A percentile compares a stretch with the other conserved stretches of the same genome.
Evolutionary conservation across 306 rosid genomes (phyloP).

Genomic region (Ammopiptanthus mongolicus): DNA sequence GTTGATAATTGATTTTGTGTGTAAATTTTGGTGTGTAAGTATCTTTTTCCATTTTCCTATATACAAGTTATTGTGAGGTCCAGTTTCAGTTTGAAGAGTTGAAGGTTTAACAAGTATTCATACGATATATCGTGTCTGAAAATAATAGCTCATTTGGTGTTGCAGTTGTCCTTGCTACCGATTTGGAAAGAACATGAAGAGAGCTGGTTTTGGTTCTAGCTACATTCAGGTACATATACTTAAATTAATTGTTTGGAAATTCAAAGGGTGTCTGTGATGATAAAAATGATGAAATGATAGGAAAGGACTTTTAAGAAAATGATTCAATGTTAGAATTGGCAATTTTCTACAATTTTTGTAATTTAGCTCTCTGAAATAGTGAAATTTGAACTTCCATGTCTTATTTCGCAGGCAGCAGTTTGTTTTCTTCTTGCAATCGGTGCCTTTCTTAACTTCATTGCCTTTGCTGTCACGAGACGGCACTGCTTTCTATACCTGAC

Average conservation of each 20-base stretch:
- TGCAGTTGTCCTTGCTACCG: constrained; percentile 84
- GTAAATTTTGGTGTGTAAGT: no score
- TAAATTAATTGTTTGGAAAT: background rate
- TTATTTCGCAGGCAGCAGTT: constrained; percentile 54
- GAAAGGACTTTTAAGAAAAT: background rate
- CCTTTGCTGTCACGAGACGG: constrained; percentile 50
- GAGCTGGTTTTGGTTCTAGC: constrained; percentile 77
- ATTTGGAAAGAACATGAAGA: constrained; percentile 89
- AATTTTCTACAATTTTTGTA: background rate
- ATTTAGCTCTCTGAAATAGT: background rate
- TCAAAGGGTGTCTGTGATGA: background rate
- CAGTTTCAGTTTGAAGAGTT: background rate
- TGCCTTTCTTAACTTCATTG: constrained; percentile 51
- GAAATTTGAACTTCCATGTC: background rate
- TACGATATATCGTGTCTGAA: background rate
- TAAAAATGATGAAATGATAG: background rate
- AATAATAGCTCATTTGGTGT: constrained; percentile 12
- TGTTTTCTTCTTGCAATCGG: constrained; percentile 44
- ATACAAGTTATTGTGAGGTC: background rate
- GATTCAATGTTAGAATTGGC: background rate
- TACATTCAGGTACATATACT: constrained; percentile 51
- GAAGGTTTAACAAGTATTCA: background rate
- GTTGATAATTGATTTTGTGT: no score
- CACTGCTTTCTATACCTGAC: constrained; percentile 62
- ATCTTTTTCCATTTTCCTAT: background rate